Evolutionary conservation across 768 basidiomycete genomes (phyloP), one percentile per base, ranked within the genome.

Genomic region (Boletus pseudopeckii): DNA sequence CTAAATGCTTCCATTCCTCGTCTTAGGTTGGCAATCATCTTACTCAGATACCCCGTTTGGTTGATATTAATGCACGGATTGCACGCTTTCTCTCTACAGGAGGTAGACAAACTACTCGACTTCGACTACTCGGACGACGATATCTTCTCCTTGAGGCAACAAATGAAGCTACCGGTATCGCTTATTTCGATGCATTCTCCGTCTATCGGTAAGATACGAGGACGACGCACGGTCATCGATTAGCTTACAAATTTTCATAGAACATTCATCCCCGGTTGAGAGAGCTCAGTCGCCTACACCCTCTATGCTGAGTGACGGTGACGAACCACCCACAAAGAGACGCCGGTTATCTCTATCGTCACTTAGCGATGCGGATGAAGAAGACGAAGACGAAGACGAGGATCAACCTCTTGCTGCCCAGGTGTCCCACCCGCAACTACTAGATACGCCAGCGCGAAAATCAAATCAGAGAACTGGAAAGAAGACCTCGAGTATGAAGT

Each of bases 111-210:
- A 62, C 75, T 95, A 10, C 75, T 88, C n/a, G 87, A 92, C 71
- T 94, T 94, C 61, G 76, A 79, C 45, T 91, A 91, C 67, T 74
- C 74, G 13, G 85, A 92, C 68, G 82, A 82, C 18, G 83, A 85
- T 57, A 83, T 92, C 41, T 63, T 75, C 26, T 85, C 86, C 17
- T 67, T 91, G 52, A 81, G 86, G 55, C 81, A 82, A 61, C 88
- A 88, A 69, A 86, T 92, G 82, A 72, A 71, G 50, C 67, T 80
- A 34, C 77, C 80, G 0, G 74, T 76, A 18, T 78, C 81, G 14
- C 71, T 74, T 48, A 75, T 79, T 26, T 80, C 80, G 48, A 78
- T 81, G 28, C 69, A 74, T 24, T 74, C 76, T 20, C 77, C 78
- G 22, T 82, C 85, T 20, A 74, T 78, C 59, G 82, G 88, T 83